Evolutionary conservation across 768 basidiomycete species (phyloP).

Genomic region (Auricularia auricula-judae): DNA sequence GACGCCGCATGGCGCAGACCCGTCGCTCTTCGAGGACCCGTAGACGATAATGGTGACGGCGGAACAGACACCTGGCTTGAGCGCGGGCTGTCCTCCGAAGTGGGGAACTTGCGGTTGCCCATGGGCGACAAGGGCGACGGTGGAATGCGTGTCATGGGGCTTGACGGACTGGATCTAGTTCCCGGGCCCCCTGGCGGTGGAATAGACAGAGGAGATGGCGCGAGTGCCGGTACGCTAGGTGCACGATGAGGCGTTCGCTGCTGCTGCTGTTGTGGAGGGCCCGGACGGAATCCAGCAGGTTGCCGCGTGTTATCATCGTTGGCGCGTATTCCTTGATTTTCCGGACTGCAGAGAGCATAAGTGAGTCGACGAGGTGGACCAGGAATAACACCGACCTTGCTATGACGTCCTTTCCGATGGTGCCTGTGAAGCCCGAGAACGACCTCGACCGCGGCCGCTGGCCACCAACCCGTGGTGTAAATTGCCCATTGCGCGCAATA

Average conservation of each 20-base stretch:
- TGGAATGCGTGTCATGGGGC: neutral
- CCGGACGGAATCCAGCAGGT: neutral
- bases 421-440: conserved; percentile 50
- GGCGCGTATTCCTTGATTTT: neutral
- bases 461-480: conserved; percentile 44
- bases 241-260: neutral
- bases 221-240: neutral
- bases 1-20: conserved; percentile 7
- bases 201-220: neutral
- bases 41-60: conserved; percentile 7
- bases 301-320: neutral
- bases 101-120: neutral
- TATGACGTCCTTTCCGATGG: conserved; percentile 2
- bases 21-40: conserved; percentile 17
- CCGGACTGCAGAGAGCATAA: conserved; percentile 1
- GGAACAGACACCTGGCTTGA: neutral
- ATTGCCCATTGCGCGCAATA: conserved; percentile 25
- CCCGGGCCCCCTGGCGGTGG: neutral
- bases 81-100: neutral
- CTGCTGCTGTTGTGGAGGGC: neutral
- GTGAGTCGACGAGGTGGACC: neutral
- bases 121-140: neutral
- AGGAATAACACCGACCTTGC: neutral
- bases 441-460: conserved; percentile 53
- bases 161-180: neutral